phyloP scores from a whole-genome alignment of 148 eudicot genomes.

The Camellia lanceoleosa region DNA sequence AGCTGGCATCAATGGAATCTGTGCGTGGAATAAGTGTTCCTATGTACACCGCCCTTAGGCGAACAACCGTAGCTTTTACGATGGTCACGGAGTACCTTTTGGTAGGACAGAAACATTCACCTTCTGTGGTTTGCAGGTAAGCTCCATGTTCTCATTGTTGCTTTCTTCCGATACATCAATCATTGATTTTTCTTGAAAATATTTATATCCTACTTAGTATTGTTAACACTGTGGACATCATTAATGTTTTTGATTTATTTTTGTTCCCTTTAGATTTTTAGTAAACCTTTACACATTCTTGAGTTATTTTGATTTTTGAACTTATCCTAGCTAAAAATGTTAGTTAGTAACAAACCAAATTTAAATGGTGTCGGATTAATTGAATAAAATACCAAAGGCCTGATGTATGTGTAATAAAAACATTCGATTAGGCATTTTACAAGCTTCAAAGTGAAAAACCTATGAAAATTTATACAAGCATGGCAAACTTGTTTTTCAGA shows the following conservation, averaged over 20 bases:
- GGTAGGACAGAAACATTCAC: conserved; percentile 44
- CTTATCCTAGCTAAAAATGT: background rate
- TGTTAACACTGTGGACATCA: too few relatives aligned
- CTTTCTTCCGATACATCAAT: background rate
- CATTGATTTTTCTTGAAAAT: background rate
- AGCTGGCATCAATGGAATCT: conserved; percentile 79
- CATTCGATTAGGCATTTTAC: background rate
- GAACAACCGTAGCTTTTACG: conserved; percentile 73
- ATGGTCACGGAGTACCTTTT: conserved; percentile 63
- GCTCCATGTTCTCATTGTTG: background rate
- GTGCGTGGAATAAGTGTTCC: conserved; percentile 76
- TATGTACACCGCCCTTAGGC: conserved; percentile 76
- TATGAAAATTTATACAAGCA: background rate
- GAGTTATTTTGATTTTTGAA: background rate
- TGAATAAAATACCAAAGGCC: background rate
- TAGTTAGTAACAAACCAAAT: background rate
- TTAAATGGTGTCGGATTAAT: background rate
- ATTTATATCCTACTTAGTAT: too few relatives aligned
- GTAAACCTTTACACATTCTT: background rate
- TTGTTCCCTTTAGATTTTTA: background rate
- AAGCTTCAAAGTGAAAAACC: background rate
- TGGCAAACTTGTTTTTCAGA: background rate
- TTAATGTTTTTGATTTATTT: too few relatives aligned
- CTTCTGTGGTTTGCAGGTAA: conserved; percentile 51
- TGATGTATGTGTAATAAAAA: background rate